Base-by-base conservation (phyloP, 2,329 filamentous ascomycete species). In the Trichoderma brevicompactum region DNA sequence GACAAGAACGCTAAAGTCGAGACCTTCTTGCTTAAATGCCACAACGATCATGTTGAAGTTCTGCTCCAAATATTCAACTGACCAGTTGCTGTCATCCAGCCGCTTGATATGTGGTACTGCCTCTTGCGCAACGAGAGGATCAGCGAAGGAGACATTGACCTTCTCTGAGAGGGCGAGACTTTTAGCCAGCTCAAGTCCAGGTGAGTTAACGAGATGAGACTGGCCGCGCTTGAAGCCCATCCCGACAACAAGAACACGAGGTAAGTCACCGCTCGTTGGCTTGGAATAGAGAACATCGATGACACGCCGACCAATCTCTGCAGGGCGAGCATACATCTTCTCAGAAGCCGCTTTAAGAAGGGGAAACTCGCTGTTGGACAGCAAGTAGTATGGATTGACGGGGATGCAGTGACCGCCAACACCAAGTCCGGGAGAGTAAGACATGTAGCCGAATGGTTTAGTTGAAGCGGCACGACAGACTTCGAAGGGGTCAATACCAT, bases 341-440 rank as follows among this genome's bases (percentile, higher is more conserved):
- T 80, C 78, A 0, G 80, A 78, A 0, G 81, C 82, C 2, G 75
- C 71, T 52, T 78, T 70, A 3, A 85, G 74, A 0, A 85, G 71
- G 3, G 83, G 83, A 53, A 85, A 79, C 4, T 74, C 70, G 68
- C 75, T 80, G 69, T 80, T 83, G 23, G 79, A 78, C 9, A 85
- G 73, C 17, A 86, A 74, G 68, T 85, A 85, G 74, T 80, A 80
- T 0, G 83, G 83, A 65, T 86, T 86, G 67, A 85, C 78, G 0
- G 83, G 83, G 65, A 86, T 85, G 67, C 83, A 86, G 71, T 85
- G 83, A 0, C 84, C 83, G 1, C 83, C 83, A 5, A 86, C 83
- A 9, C 83, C 83, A 1, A 83, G 72, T 1, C 80, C 77, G 0
- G 83, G 82, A 0, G 72, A 72, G 70, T 80, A 81, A 0, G 83